These are phyloP conservation scores for Diplosphaera chodatii DNA, from an alignment of 139 green algal genomes.

Conservation along the genomic window DNA sequence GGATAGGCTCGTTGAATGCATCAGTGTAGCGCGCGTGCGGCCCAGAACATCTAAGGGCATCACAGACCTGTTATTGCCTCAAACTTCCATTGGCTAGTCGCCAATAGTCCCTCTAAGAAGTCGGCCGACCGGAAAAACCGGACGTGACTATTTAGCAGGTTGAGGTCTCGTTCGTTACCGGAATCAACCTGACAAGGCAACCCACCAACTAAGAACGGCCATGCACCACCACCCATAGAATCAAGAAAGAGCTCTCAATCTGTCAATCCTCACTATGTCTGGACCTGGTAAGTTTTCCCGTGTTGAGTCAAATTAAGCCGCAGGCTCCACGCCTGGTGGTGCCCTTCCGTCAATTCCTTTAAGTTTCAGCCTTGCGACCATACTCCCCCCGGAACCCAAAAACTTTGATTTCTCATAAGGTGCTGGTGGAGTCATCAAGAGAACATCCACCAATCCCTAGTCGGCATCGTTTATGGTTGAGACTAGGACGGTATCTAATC, in stretches of 20 bases:
- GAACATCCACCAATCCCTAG: slow-evolving; percentile 95
- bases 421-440: slow-evolving; percentile 94
- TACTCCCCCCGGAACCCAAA: slow-evolving; percentile 96
- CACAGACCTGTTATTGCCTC: slow-evolving; percentile 99
- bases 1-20: slow-evolving; percentile 90
- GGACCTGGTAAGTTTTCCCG: slow-evolving; percentile 92
- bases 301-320: slow-evolving; percentile 97
- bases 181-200: slow-evolving; percentile 96
- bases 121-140: slow-evolving; percentile 60
- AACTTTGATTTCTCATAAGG: slow-evolving; percentile 99
- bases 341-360: slow-evolving; percentile 96
- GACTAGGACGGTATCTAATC: slow-evolving; percentile 99
- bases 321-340: slow-evolving; percentile 92
- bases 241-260: slow-evolving; percentile 95
- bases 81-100: slow-evolving; percentile 93
- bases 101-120: slow-evolving; percentile 96
- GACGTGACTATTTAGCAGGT: slow-evolving; percentile 90
- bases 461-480: slow-evolving; percentile 99
- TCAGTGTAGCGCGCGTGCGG: slow-evolving; percentile 98
- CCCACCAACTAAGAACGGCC: slow-evolving; percentile 86
- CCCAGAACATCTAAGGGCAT: slow-evolving; percentile 99
- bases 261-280: slow-evolving; percentile 94
- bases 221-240: slow-evolving; percentile 80
- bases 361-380: slow-evolving; percentile 93
- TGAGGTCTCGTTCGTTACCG: slow-evolving; percentile 97